phyloP scores from a whole-genome alignment of 345 rosid species.

The Physaria fendleri region DNA sequence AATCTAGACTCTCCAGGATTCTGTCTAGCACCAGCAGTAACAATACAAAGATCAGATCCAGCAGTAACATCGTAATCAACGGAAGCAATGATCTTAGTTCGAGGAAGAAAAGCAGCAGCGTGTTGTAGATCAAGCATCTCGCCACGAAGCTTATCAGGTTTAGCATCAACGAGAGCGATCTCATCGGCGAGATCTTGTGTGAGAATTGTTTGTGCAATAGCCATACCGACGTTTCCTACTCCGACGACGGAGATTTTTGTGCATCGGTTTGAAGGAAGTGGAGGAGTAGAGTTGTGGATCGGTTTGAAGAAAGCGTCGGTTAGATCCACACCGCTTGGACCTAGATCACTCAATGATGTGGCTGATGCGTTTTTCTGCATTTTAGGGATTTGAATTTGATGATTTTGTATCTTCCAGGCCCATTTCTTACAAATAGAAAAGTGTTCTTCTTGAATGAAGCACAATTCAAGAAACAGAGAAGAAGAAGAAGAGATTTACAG shows the following conservation, averaged over 20 bases:
- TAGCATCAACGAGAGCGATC: constrained; percentile 67
- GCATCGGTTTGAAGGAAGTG: constrained; percentile 50
- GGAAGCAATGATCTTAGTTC: constrained; percentile 66
- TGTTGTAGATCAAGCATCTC: constrained; percentile 99
- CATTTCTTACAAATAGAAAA: not conserved
- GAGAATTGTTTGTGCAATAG: constrained; percentile 93
- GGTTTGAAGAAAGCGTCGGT: constrained; percentile 64
- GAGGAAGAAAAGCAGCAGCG: constrained; percentile 96
- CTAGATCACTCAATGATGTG: constrained; percentile 36
- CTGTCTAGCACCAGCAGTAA: constrained; percentile 91
- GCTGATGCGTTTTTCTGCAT: constrained; percentile 56
- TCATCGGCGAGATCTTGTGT: constrained; percentile 75
- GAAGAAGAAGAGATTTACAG: constrained; percentile 25
- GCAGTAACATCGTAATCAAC: constrained; percentile 60
- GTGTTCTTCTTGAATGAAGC: constrained; percentile 3
- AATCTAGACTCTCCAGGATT: constrained; percentile 81
- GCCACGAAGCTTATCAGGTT: constrained; percentile 64
- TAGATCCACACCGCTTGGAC: constrained; percentile 66
- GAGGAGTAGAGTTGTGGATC: constrained; percentile 44
- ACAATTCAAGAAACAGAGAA: constrained; percentile 13
- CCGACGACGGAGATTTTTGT: constrained; percentile 81
- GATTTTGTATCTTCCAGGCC: not conserved
- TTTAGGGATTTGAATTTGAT: not conserved
- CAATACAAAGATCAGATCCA: constrained; percentile 82
- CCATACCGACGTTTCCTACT: constrained; percentile 94